Evolutionary conservation across 495 filamentous ascomycete genomes (phyloP).

Genomic region (Neurospora pannonica): DNA sequence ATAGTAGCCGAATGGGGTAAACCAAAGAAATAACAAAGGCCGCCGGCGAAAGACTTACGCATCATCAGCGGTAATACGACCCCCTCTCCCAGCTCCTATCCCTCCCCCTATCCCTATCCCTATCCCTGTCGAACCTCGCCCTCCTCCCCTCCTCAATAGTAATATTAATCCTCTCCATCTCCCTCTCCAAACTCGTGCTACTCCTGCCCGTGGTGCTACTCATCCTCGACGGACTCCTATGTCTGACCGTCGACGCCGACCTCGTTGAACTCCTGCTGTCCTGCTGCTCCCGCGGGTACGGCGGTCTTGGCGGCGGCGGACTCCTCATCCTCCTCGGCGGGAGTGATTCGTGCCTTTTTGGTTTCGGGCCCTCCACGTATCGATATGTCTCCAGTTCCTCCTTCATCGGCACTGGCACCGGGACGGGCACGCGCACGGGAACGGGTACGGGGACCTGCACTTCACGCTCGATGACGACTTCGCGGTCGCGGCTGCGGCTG

Average conservation of each 20-base stretch:
- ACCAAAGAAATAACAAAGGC: too few relatives aligned
- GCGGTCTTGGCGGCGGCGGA: background rate
- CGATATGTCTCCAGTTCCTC: slow-evolving; percentile 37
- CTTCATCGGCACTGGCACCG: slow-evolving; percentile 13
- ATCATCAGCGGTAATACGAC: slow-evolving; percentile 1
- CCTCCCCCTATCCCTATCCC: background rate
- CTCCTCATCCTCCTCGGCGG: slow-evolving; percentile 1
- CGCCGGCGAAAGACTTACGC: background rate
- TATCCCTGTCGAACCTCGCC: background rate
- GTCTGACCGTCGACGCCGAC: background rate
- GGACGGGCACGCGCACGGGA: slow-evolving; percentile 22
- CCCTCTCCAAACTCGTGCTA: slow-evolving; percentile 1
- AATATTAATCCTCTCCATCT: slow-evolving; percentile 5
- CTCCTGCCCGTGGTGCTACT: background rate
- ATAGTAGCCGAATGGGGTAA: background rate
- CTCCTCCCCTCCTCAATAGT: slow-evolving; percentile 1
- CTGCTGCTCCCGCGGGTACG: background rate
- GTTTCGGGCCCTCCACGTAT: slow-evolving; percentile 32
- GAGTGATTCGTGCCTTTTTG: slow-evolving; percentile 1
- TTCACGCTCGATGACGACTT: slow-evolving; percentile 43
- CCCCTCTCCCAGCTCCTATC: background rate
- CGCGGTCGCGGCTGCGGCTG: slow-evolving; percentile 23
- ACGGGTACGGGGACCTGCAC: slow-evolving; percentile 29
- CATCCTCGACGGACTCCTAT: background rate
- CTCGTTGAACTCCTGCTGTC: background rate